phyloP scores from a whole-genome alignment of 2,329 filamentous ascomycete species.

The Daldinia sp. region DNA sequence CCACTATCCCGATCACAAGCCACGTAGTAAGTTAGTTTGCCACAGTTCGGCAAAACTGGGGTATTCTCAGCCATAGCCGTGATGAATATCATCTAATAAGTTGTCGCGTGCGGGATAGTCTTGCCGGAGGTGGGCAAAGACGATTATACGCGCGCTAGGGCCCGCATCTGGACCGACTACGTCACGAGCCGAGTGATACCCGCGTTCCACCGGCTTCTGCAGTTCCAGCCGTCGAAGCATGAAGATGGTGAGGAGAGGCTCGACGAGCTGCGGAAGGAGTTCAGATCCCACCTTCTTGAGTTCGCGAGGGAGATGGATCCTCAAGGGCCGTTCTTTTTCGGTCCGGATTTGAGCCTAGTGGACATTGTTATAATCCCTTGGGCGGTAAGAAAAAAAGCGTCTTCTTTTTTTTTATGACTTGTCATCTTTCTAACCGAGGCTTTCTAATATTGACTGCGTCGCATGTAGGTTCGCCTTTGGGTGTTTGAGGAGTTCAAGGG shows the following conservation, averaged over 20 bases:
- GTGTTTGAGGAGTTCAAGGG: constrained; percentile 77
- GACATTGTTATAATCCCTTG: constrained; percentile 80
- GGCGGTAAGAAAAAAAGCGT: constrained; percentile 67
- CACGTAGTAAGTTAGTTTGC: constrained; percentile 26
- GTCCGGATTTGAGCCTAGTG: constrained; percentile 70
- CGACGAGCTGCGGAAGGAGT: constrained; percentile 67
- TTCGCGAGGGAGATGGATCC: constrained; percentile 70
- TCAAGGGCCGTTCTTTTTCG: constrained; percentile 75
- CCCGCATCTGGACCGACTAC: constrained; percentile 80
- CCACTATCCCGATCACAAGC: constrained; percentile 63
- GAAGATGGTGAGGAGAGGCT: constrained; percentile 55
- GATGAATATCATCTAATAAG: neutral
- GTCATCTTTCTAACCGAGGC: neutral
- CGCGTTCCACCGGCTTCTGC: constrained; percentile 73
- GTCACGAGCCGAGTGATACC: constrained; percentile 75
- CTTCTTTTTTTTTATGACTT: constrained; percentile 56
- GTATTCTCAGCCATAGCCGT: neutral
- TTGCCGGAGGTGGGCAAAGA: constrained; percentile 51
- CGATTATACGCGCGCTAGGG: constrained; percentile 74
- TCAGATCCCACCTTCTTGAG: constrained; percentile 68
- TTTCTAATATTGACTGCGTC: neutral
- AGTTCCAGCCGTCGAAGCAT: constrained; percentile 63
- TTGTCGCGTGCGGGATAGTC: constrained; percentile 21
- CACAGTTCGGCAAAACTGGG: too few species aligned
- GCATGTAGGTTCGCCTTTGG: constrained; percentile 24